A percentile compares a stretch with the other conserved stretches of the same genome.
phyloP scores from a whole-genome alignment of 1,284 basidiomycete genomes.

The Malassezia sympodialis region DNA sequence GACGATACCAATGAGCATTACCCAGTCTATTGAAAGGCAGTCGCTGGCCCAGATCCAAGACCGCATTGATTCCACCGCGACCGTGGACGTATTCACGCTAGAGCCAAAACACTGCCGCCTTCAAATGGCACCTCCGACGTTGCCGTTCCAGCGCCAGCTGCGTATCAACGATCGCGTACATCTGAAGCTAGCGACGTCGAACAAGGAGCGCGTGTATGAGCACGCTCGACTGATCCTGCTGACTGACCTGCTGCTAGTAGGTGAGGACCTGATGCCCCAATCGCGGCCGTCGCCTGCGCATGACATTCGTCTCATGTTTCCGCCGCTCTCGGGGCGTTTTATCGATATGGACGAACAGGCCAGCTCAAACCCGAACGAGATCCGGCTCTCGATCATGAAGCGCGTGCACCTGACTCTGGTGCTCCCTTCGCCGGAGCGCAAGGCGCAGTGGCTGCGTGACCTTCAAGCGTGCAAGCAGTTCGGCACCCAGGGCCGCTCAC shows the following conservation, averaged over 20 bases:
- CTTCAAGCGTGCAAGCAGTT: conserved; percentile 76
- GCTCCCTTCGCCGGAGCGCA: conserved; percentile 53
- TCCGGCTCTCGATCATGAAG: conserved; percentile 73
- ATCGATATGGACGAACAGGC: conserved; percentile 55
- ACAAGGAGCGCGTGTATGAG: background rate
- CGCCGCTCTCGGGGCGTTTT: conserved; percentile 78
- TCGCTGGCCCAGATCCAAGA: conserved; percentile 61
- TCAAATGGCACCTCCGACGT: conserved; percentile 71
- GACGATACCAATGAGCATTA: background rate
- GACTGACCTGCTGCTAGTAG: conserved; percentile 81
- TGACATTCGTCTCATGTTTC: conserved; percentile 89
- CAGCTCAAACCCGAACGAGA: conserved; percentile 52
- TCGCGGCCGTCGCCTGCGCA: conserved; percentile 14
- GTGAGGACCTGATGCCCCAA: conserved; percentile 39
- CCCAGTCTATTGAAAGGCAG: conserved; percentile 4
- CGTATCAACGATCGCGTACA: conserved; percentile 58
- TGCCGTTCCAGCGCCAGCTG: conserved; percentile 71
- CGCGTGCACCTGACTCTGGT: conserved; percentile 73
- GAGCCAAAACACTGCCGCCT: conserved; percentile 75
- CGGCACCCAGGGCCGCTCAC: conserved; percentile 51
- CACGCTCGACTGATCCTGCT: conserved; percentile 66
- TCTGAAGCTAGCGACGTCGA: background rate
- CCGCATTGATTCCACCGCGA: conserved; percentile 65
- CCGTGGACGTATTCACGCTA: conserved; percentile 93
- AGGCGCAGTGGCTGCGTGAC: conserved; percentile 63